phyloP scores from a whole-genome alignment of 495 filamentous ascomycete species.

The Penicillium longicatenatum region DNA sequence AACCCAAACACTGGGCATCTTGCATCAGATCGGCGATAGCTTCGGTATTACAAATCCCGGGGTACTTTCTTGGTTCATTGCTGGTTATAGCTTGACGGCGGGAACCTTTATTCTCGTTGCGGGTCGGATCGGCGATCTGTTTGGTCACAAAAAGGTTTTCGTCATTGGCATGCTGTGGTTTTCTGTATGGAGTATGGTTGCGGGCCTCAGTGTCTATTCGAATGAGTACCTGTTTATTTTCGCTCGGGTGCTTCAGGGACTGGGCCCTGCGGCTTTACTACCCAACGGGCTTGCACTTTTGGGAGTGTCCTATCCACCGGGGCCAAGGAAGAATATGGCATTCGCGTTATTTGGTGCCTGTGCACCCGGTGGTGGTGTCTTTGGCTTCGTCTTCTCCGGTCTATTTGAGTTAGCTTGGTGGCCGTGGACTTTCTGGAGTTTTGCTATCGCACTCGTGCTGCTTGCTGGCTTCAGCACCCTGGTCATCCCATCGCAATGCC shows the following conservation, averaged over 20 bases:
- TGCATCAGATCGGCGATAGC: slow-evolving; percentile 45
- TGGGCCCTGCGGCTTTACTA: slow-evolving; percentile 61
- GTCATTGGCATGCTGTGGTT: slow-evolving; percentile 59
- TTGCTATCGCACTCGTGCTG: slow-evolving; percentile 47
- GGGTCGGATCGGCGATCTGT: slow-evolving; percentile 60
- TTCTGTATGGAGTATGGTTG: slow-evolving; percentile 58
- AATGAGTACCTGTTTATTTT: slow-evolving; percentile 58
- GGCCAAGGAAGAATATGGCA: slow-evolving; percentile 60
- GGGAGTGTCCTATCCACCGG: slow-evolving; percentile 55
- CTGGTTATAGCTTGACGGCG: slow-evolving; percentile 59
- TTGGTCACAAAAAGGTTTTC: slow-evolving; percentile 60
- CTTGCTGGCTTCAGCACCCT: slow-evolving; percentile 42
- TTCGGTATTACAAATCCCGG: slow-evolving; percentile 47
- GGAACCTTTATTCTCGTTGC: slow-evolving; percentile 68
- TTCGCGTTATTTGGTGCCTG: slow-evolving; percentile 65
- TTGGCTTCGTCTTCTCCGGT: slow-evolving; percentile 52
- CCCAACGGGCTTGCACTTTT: slow-evolving; percentile 67
- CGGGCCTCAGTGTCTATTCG: slow-evolving; percentile 51
- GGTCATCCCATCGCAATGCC: slow-evolving; percentile 51
- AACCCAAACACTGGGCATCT: slow-evolving; percentile 37
- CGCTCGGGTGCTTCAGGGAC: slow-evolving; percentile 60
- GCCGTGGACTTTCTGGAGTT: slow-evolving; percentile 67
- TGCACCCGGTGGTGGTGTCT: slow-evolving; percentile 56
- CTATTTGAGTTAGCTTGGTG: slow-evolving; percentile 60
- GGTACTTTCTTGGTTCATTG: slow-evolving; percentile 55